Evolutionary conservation across 371 early-diverging fungal species (phyloP).

Genomic region (Mortierella sp.): DNA sequence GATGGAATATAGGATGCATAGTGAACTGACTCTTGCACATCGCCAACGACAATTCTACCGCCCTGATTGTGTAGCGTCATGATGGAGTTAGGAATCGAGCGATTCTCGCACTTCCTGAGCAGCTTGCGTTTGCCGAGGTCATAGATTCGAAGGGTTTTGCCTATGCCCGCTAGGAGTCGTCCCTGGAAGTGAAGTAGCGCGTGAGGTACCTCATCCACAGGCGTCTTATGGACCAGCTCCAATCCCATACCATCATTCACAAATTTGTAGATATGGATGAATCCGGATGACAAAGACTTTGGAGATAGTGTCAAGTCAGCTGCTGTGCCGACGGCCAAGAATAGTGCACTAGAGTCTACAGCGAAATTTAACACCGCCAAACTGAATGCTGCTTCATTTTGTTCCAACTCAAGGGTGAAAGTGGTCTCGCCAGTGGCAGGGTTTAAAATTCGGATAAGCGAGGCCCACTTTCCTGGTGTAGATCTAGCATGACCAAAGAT

Average conservation of each 20-base stretch:
- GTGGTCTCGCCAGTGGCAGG: constrained; percentile 85
- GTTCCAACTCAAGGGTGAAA: constrained; percentile 80
- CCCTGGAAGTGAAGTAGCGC: constrained; percentile 92
- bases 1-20: constrained; percentile 80
- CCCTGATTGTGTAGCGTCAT: constrained; percentile 86
- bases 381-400: constrained; percentile 92
- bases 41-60: constrained; percentile 86
- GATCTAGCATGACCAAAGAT: constrained; percentile 85
- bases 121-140: constrained; percentile 94
- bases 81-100: constrained; percentile 81
- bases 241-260: constrained; percentile 71
- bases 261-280: constrained; percentile 83
- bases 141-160: constrained; percentile 90
- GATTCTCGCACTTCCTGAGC: constrained; percentile 89
- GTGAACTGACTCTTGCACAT: constrained; percentile 90
- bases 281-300: constrained; percentile 77
- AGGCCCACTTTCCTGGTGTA: constrained; percentile 87
- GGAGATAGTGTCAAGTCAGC: constrained; percentile 80
- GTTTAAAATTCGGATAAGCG: constrained; percentile 87
- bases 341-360: constrained; percentile 65
- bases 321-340: constrained; percentile 91
- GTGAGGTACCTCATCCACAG: constrained; percentile 87
- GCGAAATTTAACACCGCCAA: constrained; percentile 81
- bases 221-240: constrained; percentile 88
- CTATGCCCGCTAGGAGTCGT: constrained; percentile 89